A percentile compares a stretch with the other conserved stretches of the same genome.
Evolutionary conservation across 106 monocot species (phyloP).

Genomic region (Apostasia shenzhenica): DNA sequence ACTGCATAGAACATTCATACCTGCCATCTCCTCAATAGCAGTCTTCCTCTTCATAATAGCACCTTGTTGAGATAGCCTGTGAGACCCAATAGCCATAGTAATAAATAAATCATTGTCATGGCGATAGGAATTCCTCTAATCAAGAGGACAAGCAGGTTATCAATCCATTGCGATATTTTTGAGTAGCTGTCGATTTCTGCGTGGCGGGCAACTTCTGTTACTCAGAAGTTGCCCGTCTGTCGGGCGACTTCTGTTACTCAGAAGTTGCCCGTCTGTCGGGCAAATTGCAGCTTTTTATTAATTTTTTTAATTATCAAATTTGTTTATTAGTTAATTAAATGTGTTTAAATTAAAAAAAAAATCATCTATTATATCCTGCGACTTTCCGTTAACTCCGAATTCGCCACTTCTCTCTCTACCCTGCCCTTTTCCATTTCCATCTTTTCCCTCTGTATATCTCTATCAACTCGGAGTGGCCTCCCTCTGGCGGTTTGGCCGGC

Average conservation of each 20-base stretch:
- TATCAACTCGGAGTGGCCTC: too few species aligned
- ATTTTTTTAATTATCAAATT: too few species aligned
- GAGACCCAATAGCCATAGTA: conserved; percentile 56
- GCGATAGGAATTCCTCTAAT: conserved; percentile 56
- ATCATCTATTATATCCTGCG: too few species aligned
- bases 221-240: too few species aligned
- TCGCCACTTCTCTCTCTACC: neutral
- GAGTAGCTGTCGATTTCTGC: too few species aligned
- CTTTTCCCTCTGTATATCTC: conserved; percentile 14
- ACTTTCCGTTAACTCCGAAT: too few species aligned
- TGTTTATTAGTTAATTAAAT: too few species aligned
- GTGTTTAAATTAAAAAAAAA: too few species aligned
- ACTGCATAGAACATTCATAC: conserved; percentile 53
- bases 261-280: too few species aligned
- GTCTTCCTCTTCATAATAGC: conserved; percentile 57
- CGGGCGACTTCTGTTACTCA: too few species aligned
- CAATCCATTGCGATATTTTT: conserved; percentile 27
- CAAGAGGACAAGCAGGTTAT: conserved; percentile 45
- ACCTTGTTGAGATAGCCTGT: conserved; percentile 43
- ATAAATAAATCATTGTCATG: conserved; percentile 51
- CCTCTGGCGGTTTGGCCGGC: neutral
- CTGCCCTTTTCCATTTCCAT: neutral
- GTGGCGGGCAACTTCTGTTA: too few species aligned
- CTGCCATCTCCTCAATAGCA: conserved; percentile 62
- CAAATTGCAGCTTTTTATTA: too few species aligned